A percentile compares a stretch with the other conserved stretches of the same genome.
phyloP scores from a whole-genome alignment of 1,284 basidiomycete species.

The Porodaedalea pini region DNA sequence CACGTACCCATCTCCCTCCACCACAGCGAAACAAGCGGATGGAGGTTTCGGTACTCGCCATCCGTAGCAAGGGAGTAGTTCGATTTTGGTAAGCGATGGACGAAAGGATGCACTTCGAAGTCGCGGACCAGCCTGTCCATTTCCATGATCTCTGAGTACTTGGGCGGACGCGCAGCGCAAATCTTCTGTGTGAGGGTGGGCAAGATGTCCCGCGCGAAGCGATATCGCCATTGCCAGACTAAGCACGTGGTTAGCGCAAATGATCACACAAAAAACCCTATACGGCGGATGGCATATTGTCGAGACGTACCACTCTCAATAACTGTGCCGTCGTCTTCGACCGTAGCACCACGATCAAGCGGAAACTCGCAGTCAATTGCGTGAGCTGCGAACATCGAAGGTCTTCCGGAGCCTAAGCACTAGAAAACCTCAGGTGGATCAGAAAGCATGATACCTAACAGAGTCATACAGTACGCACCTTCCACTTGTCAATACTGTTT shows the following conservation, averaged over 20 bases:
- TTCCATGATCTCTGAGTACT: conserved; percentile 22
- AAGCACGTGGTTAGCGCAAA: neutral
- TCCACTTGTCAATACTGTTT: conserved; percentile 17
- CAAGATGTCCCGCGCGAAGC: conserved; percentile 18
- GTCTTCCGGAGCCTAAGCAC: conserved; percentile 8
- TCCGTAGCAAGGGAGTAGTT: neutral
- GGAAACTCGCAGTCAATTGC: conserved; percentile 16
- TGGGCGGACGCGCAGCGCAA: conserved; percentile 18
- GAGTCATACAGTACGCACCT: neutral
- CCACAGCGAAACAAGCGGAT: neutral
- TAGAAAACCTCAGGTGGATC: neutral
- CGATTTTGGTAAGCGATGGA: neutral
- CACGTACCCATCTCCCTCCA: conserved; percentile 1
- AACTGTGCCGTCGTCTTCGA: conserved; percentile 7
- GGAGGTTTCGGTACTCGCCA: neutral
- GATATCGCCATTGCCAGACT: conserved; percentile 16
- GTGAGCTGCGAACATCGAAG: neutral
- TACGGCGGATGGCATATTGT: neutral
- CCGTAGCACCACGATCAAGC: conserved; percentile 5
- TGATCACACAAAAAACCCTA: neutral
- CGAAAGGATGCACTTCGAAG: conserved; percentile 10
- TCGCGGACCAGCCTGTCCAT: conserved; percentile 22
- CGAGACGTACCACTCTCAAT: conserved; percentile 8
- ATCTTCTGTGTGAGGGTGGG: conserved; percentile 19
- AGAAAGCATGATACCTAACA: neutral